Conservation (phyloP, 768 basidiomycete genomes). For the Auriscalpium orientale region DNA sequence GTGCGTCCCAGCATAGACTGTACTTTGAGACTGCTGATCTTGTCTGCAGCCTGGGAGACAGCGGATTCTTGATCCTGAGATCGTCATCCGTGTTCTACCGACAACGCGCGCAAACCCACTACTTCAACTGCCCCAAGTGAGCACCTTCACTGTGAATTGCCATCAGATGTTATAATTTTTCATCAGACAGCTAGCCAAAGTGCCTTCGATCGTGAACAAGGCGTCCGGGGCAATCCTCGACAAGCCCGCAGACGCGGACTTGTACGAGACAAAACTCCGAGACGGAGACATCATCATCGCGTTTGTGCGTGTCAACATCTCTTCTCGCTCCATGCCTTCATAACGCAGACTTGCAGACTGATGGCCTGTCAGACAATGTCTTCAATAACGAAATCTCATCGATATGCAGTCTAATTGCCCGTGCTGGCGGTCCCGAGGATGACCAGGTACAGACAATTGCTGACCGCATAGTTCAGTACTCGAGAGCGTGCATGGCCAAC, state of each 20-base stretch:
- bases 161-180: not conserved
- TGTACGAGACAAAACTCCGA: slow-evolving; percentile 38
- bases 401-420: slow-evolving; percentile 58
- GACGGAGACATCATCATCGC: slow-evolving; percentile 47
- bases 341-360: slow-evolving; percentile 33
- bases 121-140: slow-evolving; percentile 40
- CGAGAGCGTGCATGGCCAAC: slow-evolving; percentile 62
- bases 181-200: slow-evolving; percentile 29
- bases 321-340: too few species aligned
- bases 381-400: slow-evolving; percentile 64
- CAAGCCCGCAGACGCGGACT: slow-evolving; percentile 34
- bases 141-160: slow-evolving; percentile 21
- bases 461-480: slow-evolving; percentile 63
- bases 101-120: slow-evolving; percentile 35
- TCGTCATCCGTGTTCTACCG: slow-evolving; percentile 53
- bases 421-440: slow-evolving; percentile 36
- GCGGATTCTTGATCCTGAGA: slow-evolving; percentile 66
- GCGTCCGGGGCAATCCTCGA: slow-evolving; percentile 26
- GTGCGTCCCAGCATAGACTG: slow-evolving; percentile 31
- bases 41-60: slow-evolving; percentile 60
- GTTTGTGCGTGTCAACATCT: slow-evolving; percentile 30
- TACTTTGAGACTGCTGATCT: not conserved
- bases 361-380: slow-evolving; percentile 48
- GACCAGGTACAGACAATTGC: slow-evolving; percentile 64
- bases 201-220: slow-evolving; percentile 19